Conservation (phyloP, 805 yeast genomes). For the Teunomyces tritomae region DNA sequence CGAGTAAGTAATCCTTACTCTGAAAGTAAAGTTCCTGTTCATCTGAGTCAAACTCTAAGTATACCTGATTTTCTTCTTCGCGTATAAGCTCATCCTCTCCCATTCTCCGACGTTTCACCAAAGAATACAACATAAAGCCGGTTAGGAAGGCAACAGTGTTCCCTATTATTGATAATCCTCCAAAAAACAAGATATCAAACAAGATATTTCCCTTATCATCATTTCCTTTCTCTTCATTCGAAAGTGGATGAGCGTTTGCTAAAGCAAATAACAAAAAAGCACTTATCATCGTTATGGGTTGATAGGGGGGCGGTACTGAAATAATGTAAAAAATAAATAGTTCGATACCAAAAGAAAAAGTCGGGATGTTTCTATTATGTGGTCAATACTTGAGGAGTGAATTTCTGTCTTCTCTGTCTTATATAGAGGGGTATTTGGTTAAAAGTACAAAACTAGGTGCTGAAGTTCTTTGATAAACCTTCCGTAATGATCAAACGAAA, state of each 20-base stretch:
- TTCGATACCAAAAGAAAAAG: background rate
- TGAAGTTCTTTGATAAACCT: no score
- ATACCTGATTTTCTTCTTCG: conserved; percentile 57
- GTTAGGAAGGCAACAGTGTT: background rate
- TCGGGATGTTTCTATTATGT: background rate
- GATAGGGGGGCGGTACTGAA: background rate
- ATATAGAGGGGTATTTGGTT: no score
- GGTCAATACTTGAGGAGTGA: no score
- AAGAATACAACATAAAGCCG: conserved; percentile 4
- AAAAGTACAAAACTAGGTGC: no score
- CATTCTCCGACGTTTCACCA: conserved; percentile 3
- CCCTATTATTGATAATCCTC: background rate
- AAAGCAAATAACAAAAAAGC: background rate
- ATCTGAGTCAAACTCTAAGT: conserved; percentile 59
- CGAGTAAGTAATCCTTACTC: conserved; percentile 48
- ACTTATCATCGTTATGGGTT: background rate
- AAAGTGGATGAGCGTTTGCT: background rate
- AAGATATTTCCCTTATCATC: background rate
- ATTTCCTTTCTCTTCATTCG: background rate
- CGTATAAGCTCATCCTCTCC: conserved; percentile 56
- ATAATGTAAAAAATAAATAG: background rate
- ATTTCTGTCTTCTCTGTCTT: no score
- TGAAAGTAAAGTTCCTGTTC: conserved; percentile 70
- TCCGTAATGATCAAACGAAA: no score
- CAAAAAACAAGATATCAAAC: background rate